Evolutionary conservation across 345 rosid genomes (phyloP).

Genomic region (Camelina hispida): DNA sequence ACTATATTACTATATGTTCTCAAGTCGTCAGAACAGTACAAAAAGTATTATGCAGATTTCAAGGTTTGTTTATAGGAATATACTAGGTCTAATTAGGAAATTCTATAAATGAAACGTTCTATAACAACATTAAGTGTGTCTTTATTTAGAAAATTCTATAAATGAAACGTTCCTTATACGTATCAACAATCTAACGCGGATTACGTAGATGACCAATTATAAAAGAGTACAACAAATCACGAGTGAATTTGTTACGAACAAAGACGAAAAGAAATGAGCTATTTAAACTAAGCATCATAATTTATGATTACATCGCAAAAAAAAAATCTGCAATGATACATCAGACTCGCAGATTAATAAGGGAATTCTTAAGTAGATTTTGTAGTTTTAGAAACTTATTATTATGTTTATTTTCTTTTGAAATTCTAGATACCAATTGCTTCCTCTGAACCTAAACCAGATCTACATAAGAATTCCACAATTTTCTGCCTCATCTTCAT

Average conservation of each 20-base stretch:
- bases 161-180: constrained; percentile 1
- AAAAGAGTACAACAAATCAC: not conserved
- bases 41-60: not conserved
- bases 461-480: constrained; percentile 46
- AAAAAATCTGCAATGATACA: constrained; percentile 22
- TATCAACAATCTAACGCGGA: not conserved
- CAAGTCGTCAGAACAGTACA: constrained; percentile 22
- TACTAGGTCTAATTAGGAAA: not conserved
- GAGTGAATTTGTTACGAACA: not conserved
- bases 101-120: not conserved
- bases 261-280: not conserved
- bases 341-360: constrained; percentile 30
- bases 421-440: constrained; percentile 29
- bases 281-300: constrained; percentile 8
- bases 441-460: constrained; percentile 34
- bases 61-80: constrained; percentile 18
- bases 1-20: not conserved
- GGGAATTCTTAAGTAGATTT: constrained; percentile 46
- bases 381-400: constrained; percentile 22
- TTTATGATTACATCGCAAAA: constrained; percentile 2
- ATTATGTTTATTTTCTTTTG: not conserved
- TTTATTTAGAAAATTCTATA: not conserved
- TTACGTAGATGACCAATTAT: not conserved
- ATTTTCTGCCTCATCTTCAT: constrained; percentile 42
- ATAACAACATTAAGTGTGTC: not conserved